phyloP scores from a whole-genome alignment of 2,329 filamentous ascomycete species.

The Colletotrichum ledebouriae region DNA sequence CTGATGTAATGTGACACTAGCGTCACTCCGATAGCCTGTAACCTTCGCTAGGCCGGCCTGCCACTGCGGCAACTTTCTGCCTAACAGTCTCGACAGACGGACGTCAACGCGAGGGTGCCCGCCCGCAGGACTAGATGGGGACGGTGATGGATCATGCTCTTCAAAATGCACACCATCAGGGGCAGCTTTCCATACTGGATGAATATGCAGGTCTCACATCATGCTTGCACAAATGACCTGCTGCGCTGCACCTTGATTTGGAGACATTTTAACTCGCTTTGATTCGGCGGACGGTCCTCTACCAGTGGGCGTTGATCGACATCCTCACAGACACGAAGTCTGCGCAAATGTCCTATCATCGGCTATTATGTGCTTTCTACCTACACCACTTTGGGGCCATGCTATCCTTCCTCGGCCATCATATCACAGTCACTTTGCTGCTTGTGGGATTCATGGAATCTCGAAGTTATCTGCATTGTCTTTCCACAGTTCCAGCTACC shows the following conservation, averaged over 20 bases:
- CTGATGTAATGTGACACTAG: constrained; percentile 41
- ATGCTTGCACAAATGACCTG: constrained; percentile 32
- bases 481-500: no score
- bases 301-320: constrained; percentile 9
- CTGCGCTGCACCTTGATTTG: constrained; percentile 20
- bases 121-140: constrained; percentile 35
- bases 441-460: no score
- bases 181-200: constrained; percentile 12
- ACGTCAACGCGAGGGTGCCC: constrained; percentile 35
- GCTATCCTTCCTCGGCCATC: no score
- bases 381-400: no score
- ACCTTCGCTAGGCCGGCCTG: constrained; percentile 18
- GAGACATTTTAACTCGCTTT: constrained; percentile 9
- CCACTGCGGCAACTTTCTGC: constrained; percentile 4
- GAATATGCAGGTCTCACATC: constrained; percentile 40
- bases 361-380: no score
- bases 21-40: constrained; percentile 18
- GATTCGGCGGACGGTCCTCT: constrained; percentile 18
- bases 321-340: constrained; percentile 12
- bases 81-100: constrained; percentile 32
- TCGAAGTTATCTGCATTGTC: no score
- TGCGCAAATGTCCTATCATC: neutral
- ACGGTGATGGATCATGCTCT: constrained; percentile 38
- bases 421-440: no score
- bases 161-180: constrained; percentile 32